phyloP scores from a whole-genome alignment of 768 basidiomycete species.

The Suillus tomentosus region DNA sequence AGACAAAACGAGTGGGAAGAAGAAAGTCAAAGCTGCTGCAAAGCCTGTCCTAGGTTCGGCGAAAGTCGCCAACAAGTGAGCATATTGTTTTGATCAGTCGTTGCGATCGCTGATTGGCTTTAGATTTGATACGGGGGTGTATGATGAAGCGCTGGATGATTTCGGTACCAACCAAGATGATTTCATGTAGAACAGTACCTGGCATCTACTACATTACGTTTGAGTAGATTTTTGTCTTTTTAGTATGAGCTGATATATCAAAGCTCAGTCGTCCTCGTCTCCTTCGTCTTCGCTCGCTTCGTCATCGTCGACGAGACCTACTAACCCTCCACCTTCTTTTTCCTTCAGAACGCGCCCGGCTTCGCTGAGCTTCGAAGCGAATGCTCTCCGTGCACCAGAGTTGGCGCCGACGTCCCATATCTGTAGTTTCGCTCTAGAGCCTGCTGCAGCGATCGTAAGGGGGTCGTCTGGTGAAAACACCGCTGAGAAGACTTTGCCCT shows the following conservation, averaged over 20 bases:
- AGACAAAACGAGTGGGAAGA: slow-evolving; percentile 87
- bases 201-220: slow-evolving; percentile 13
- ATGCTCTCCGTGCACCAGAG: slow-evolving; percentile 78
- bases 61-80: slow-evolving; percentile 67
- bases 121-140: slow-evolving; percentile 77
- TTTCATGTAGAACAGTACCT: slow-evolving; percentile 75
- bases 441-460: slow-evolving; percentile 90
- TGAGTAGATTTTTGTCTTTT: slow-evolving; percentile 18
- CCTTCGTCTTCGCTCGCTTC: slow-evolving; percentile 64
- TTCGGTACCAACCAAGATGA: slow-evolving; percentile 75
- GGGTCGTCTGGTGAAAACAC: slow-evolving; percentile 94
- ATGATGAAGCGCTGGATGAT: slow-evolving; percentile 92
- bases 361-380: slow-evolving; percentile 73
- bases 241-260: slow-evolving; percentile 5
- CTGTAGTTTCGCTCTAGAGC: slow-evolving; percentile 91
- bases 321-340: slow-evolving; percentile 63
- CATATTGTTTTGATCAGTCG: slow-evolving; percentile 10
- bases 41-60: slow-evolving; percentile 79
- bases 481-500: slow-evolving; percentile 97
- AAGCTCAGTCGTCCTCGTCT: slow-evolving; percentile 32
- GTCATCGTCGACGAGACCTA: slow-evolving; percentile 68
- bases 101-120: slow-evolving; percentile 17
- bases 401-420: slow-evolving; percentile 94
- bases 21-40: slow-evolving; percentile 69
- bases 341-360: slow-evolving; percentile 72